phyloP scores from a whole-genome alignment of 805 yeast species.

The Spathaspora passalidarum region DNA sequence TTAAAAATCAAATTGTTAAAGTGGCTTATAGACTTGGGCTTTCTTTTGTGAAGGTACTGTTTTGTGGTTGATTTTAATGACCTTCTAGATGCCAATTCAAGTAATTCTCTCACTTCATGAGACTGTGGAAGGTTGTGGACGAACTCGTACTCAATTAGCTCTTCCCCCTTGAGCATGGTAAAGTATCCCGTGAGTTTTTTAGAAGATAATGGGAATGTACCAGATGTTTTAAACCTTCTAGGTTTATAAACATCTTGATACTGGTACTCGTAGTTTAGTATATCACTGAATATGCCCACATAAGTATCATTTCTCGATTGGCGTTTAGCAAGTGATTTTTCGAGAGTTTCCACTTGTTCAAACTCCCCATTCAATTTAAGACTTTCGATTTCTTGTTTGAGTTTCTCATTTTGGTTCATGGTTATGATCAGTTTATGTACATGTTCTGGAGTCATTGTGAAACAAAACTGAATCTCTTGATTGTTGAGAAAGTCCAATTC shows the following conservation, averaged over 20 bases:
- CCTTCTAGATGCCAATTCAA: neutral
- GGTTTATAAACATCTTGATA: too few species aligned
- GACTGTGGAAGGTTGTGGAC: neutral
- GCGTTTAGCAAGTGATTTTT: too few species aligned
- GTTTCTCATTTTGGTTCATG: too few species aligned
- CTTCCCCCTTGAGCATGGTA: neutral
- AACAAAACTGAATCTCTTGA: conserved; percentile 24
- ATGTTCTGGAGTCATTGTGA: conserved; percentile 15
- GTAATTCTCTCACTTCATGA: neutral
- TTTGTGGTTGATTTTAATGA: neutral
- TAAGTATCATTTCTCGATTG: too few species aligned
- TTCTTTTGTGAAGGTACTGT: neutral
- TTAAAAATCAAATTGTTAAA: neutral
- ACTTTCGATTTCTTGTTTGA: too few species aligned
- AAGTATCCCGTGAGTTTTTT: conserved; percentile 2
- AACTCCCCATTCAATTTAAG: too few species aligned
- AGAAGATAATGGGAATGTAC: too few species aligned
- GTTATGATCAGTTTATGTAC: conserved; percentile 6
- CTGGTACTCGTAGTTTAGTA: too few species aligned
- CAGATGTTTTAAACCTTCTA: too few species aligned
- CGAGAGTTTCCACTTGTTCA: too few species aligned
- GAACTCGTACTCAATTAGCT: neutral
- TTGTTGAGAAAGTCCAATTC: conserved; percentile 10
- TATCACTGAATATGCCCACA: too few species aligned
- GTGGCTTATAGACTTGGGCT: neutral